Conservation (phyloP, 2,329 filamentous ascomycete species). For the Curvularia lunata region DNA sequence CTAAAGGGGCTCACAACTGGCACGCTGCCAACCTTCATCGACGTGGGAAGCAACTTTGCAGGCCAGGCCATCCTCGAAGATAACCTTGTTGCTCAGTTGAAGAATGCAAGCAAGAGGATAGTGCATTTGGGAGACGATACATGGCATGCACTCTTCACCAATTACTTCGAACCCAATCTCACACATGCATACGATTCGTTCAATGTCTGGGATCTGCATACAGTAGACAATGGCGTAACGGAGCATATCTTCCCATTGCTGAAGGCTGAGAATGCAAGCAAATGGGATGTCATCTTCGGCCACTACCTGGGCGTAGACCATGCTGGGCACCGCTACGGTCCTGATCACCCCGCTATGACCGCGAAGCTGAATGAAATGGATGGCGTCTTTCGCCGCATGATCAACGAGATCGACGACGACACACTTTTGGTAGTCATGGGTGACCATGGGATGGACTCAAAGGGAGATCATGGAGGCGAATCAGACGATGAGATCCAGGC, state of each 20-base stretch:
- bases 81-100: slow-evolving; percentile 71
- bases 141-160: slow-evolving; percentile 91
- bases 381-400: slow-evolving; percentile 73
- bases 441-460: slow-evolving; percentile 98
- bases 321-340: slow-evolving; percentile 94
- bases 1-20: slow-evolving; percentile 95
- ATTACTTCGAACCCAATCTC: slow-evolving; percentile 86
- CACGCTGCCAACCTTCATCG: slow-evolving; percentile 91
- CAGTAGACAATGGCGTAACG: slow-evolving; percentile 92
- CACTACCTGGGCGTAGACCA: slow-evolving; percentile 97
- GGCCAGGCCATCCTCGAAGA: slow-evolving; percentile 97
- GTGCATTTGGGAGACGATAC: slow-evolving; percentile 98
- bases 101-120: slow-evolving; percentile 72
- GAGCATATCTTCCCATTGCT: slow-evolving; percentile 89
- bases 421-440: slow-evolving; percentile 95
- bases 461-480: slow-evolving; percentile 98
- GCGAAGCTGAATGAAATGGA: slow-evolving; percentile 94
- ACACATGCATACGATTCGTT: slow-evolving; percentile 94
- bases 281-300: slow-evolving; percentile 95
- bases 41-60: slow-evolving; percentile 92
- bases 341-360: slow-evolving; percentile 89
- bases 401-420: slow-evolving; percentile 75
- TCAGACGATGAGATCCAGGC: slow-evolving; percentile 95
- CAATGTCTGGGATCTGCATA: slow-evolving; percentile 97
- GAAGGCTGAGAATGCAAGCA: slow-evolving; percentile 64